Base-by-base conservation (phyloP, 371 early-diverging fungal species). In the Umbelopsis sp. region DNA sequence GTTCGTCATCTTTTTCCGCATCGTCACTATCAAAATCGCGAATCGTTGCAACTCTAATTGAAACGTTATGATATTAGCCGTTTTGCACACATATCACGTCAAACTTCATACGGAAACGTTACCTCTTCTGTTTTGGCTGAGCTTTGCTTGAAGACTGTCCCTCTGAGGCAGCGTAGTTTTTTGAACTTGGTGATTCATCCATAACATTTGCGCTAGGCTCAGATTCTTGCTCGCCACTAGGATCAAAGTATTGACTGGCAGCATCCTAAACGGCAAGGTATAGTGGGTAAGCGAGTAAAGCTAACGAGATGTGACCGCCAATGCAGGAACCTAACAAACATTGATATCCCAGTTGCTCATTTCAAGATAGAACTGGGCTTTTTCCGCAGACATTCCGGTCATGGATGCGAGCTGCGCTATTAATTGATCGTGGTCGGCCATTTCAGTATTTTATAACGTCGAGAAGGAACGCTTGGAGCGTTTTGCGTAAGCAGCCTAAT, bases 341-440 rank as follows among this genome's bases (percentile, higher is more conserved):
- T 91, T 79, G 46, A 94, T 69, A 75, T 93, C 85, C 92, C 94
- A 91, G 67, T 89, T 85, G 74, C 82, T 86, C 64, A 88, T 86
- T 73, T 92, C 92, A 6, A 93, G 81, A 68, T 85, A 93, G 77
- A 93, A 93, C 44, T 80, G 75, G 9, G 93, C 93, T 73, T 90
- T 86, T 20, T 81, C 76, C 25, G 84, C 80, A 4, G 81, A 75
- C 50, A 86, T 76, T 9, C 83, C 80, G 11, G 87, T 89, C 71
- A 89, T 81, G 41, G 66, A 78, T 2, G 85, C 74, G 80, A 93
- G 93, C 66, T 88, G 79, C 16, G 77, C 78, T 70, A 92, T 83
- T 52, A 86, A 80, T 65, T 86, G 85, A 64, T 71, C 70, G 24
- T 89, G 87, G 69, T 87, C 84, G 25, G 81, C 78, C 82, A 91